Percentiles rank a stretch among this genome's conserved stretches.
Evolutionary conservation across 768 basidiomycete species (phyloP).

Genomic region (Nidularia pulvinata): DNA sequence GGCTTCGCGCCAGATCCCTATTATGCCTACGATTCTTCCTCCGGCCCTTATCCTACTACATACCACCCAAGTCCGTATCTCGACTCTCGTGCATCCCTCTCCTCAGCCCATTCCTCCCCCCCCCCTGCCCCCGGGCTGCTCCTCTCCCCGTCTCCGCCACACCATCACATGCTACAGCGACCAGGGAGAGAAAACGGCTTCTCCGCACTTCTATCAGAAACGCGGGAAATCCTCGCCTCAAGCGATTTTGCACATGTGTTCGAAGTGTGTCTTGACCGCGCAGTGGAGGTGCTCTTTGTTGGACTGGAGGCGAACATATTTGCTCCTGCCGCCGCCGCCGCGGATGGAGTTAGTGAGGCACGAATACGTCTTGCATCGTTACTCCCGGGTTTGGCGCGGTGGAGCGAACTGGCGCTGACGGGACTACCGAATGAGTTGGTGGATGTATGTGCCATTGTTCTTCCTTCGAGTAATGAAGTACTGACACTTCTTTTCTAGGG

Average conservation of each 20-base stretch:
- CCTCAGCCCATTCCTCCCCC: no score
- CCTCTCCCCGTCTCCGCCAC: no score
- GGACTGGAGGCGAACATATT: constrained; percentile 71
- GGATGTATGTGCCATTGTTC: constrained; percentile 56
- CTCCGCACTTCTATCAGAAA: constrained; percentile 65
- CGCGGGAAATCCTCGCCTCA: constrained; percentile 58
- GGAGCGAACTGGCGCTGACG: constrained; percentile 71
- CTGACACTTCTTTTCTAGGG: constrained; percentile 34
- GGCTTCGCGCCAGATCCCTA: constrained; percentile 31
- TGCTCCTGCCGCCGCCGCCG: constrained; percentile 13
- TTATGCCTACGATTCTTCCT: background rate
- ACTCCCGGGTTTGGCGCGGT: constrained; percentile 77
- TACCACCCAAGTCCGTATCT: background rate
- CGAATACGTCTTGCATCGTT: constrained; percentile 76
- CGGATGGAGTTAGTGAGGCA: constrained; percentile 30
- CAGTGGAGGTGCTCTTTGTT: constrained; percentile 62
- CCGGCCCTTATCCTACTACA: background rate
- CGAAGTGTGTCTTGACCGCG: constrained; percentile 70
- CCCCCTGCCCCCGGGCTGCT: no score
- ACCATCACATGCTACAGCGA: constrained; percentile 11
- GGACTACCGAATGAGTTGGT: constrained; percentile 79
- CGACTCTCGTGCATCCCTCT: no score
- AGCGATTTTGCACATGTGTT: constrained; percentile 73
- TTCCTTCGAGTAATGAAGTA: constrained; percentile 1
- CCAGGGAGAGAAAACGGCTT: constrained; percentile 50